These are phyloP conservation scores for Wilcoxina mikolae DNA, from an alignment of 495 filamentous ascomycete genomes.

Conservation along the genomic window DNA sequence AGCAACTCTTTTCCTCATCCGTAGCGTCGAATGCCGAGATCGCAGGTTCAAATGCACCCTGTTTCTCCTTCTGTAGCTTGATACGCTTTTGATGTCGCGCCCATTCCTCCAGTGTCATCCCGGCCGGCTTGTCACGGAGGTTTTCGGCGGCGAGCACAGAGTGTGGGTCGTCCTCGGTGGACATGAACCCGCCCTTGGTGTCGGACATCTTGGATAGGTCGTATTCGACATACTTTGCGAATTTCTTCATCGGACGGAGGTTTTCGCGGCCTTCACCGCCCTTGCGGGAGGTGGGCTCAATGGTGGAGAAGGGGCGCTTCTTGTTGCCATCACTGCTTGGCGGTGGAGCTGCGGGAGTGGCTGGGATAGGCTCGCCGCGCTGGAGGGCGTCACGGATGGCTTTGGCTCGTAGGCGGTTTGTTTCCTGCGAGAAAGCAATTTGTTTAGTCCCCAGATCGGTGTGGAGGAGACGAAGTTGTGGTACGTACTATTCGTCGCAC, in stretches of 20 bases:
- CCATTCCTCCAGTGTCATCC: conserved; percentile 91
- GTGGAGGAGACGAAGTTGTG: background rate
- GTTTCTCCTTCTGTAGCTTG: conserved; percentile 53
- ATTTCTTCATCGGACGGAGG: conserved; percentile 63
- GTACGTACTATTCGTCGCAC: conserved; percentile 19
- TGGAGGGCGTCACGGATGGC: conserved; percentile 44
- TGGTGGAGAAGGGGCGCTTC: conserved; percentile 16
- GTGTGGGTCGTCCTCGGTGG: conserved; percentile 66
- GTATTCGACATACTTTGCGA: conserved; percentile 86
- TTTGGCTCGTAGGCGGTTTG: conserved; percentile 82
- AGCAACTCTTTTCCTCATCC: conserved; percentile 55
- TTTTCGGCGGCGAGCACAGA: conserved; percentile 22
- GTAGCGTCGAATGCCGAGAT: conserved; percentile 51
- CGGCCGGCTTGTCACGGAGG: conserved; percentile 55
- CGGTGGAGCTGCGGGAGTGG: conserved; percentile 8
- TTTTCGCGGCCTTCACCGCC: conserved; percentile 46
- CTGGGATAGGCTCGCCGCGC: background rate
- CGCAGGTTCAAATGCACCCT: conserved; percentile 75
- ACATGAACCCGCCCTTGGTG: conserved; percentile 88
- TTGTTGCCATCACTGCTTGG: conserved; percentile 28
- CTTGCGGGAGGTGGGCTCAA: conserved; percentile 25
- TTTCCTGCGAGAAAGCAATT: conserved; percentile 44
- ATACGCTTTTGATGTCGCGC: conserved; percentile 59
- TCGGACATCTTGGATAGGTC: conserved; percentile 96
- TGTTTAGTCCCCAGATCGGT: too few species aligned